Evolutionary conservation across 2,329 filamentous ascomycete species (phyloP), one percentile per base, ranked within the genome.

Genomic region (Cadophora gregata): DNA sequence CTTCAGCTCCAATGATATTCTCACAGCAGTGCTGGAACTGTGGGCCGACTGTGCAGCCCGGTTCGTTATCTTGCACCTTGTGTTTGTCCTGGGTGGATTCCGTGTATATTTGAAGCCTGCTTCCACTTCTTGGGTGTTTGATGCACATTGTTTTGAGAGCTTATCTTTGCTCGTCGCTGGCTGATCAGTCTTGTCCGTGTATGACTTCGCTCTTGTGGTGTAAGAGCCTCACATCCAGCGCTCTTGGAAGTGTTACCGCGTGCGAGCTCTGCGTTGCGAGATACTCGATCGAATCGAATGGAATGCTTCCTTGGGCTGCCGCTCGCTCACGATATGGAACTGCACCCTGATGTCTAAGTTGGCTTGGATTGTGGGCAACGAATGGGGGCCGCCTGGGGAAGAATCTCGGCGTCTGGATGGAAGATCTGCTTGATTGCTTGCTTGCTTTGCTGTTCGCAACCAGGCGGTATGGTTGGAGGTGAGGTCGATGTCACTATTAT

Each of bases 31-130:
- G 14, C 38, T 24, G n/a, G 29, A 42, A 21, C 45, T n/a, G 45
- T 36, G 31, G 48, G 25, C 24, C 25, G 36, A 42, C 29, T 38
- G 9, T 47, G 19, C 29, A 38, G 53, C 33, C 53, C 33, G 33
- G 29, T 27, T 29, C 27, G 21, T 24, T 25, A 58, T 58, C 29
- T 58, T 58, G 53, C 31, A 14, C 33, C 53, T 38, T 58, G 53
- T 58, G 53, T 58, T 58, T 58, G 53, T 29, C n/a, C 29, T 58
- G 12, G 53, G 53, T 58, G 29, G 53, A 58, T 38, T 58, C 53
- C 53, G 53, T 58, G 24, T 58, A 38, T 58, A 58, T 58, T 58
- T 58, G 31, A 21, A 58, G 53, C 53, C 53, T 36, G 33, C 53
- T 58, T 29, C 53, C 53, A 36, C 31, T 58, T 58, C 53, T 58